These are phyloP conservation scores for Diaporthe helianthi DNA, from an alignment of 2,329 filamentous ascomycete genomes.

Conservation along the genomic window DNA sequence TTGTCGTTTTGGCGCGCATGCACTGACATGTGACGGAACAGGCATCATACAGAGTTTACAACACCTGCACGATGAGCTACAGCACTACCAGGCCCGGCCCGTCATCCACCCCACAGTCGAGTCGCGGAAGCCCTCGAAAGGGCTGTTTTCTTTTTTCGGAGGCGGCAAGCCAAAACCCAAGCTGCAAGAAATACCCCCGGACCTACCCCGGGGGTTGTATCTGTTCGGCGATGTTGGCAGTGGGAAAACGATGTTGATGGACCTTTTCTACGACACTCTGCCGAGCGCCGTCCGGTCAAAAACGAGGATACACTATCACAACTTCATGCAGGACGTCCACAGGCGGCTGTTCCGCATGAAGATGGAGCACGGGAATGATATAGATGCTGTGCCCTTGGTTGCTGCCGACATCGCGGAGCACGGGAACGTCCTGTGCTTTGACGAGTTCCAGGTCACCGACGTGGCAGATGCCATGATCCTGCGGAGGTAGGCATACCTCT, in stretches of 20 bases:
- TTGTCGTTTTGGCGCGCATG: constrained; percentile 1
- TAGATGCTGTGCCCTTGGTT: constrained; percentile 90
- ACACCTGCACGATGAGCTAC: constrained; percentile 84
- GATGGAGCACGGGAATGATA: constrained; percentile 84
- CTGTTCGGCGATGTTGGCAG: constrained; percentile 96
- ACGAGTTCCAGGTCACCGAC: constrained; percentile 98
- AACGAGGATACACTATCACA: constrained; percentile 96
- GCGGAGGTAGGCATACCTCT: constrained; percentile 59
- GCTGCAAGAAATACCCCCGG: constrained; percentile 66
- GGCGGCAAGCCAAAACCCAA: constrained; percentile 52
- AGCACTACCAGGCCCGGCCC: constrained; percentile 73
- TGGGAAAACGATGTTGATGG: constrained; percentile 99
- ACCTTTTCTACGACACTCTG: constrained; percentile 93
- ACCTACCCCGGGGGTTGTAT: constrained; percentile 87
- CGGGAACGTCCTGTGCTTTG: constrained; percentile 90
- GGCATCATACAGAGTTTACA: constrained; percentile 90
- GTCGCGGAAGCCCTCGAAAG: constrained; percentile 65
- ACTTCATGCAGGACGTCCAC: constrained; percentile 99
- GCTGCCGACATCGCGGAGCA: constrained; percentile 91
- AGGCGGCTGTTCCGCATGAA: constrained; percentile 89
- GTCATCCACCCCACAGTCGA: constrained; percentile 82
- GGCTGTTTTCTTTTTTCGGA: constrained; percentile 68
- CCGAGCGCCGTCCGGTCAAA: constrained; percentile 81
- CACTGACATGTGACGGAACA: constrained; percentile 45
- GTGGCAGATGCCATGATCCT: constrained; percentile 99